phyloP scores from a whole-genome alignment of 2,329 filamentous ascomycete species.

The Chrysosporium keratinophilum region DNA sequence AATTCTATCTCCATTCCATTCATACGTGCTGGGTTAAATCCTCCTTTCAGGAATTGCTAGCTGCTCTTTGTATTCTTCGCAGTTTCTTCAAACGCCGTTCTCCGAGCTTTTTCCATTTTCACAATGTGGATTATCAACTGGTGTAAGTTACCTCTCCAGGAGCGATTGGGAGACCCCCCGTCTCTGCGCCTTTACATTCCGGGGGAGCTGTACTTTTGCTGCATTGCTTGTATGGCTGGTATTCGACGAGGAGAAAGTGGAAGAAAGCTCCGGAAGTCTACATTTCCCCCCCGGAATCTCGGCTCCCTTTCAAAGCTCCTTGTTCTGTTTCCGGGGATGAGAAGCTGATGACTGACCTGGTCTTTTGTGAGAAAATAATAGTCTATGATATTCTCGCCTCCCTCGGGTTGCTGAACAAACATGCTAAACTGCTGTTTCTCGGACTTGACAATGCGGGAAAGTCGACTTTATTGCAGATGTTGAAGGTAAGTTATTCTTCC shows the following conservation, averaged over 20 bases:
- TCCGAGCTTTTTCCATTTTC: conserved; percentile 13
- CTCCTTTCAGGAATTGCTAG: too few species aligned
- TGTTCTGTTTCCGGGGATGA: too few species aligned
- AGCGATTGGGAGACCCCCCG: background rate
- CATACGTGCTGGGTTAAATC: background rate
- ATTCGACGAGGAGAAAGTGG: background rate
- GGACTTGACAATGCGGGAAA: conserved; percentile 92
- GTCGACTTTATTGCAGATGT: conserved; percentile 86
- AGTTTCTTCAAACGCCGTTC: too few species aligned
- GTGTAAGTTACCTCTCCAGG: conserved; percentile 51
- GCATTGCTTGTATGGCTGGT: background rate
- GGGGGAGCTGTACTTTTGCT: background rate
- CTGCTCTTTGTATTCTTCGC: too few species aligned
- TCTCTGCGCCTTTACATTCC: conserved; percentile 10
- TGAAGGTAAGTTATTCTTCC: conserved; percentile 57
- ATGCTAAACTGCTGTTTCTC: conserved; percentile 87
- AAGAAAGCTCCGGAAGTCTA: background rate
- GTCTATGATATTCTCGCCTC: conserved; percentile 85
- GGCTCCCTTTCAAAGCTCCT: background rate
- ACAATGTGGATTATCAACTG: conserved; percentile 92
- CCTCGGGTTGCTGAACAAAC: conserved; percentile 85
- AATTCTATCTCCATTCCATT: background rate
- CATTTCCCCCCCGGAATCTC: background rate
- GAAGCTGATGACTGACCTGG: conserved; percentile 8
- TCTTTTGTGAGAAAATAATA: conserved; percentile 32